Evolutionary conservation across 1,284 basidiomycete genomes (phyloP), one percentile per base, ranked within the genome.

Genomic region (Cystobasidium pallidum): DNA sequence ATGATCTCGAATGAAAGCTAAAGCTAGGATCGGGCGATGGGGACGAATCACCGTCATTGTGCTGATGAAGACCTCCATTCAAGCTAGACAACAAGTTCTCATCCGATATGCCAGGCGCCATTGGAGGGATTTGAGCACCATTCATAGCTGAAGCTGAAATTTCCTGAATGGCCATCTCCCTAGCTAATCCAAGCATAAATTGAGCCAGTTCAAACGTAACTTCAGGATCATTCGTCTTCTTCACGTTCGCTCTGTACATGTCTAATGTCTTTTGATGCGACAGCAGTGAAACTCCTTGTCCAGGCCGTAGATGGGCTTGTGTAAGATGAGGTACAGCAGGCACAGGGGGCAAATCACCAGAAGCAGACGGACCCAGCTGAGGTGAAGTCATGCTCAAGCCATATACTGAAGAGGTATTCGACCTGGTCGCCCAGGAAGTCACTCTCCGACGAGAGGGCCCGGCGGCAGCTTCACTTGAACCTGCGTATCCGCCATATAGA

Each of bases 131-230:
- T 26, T n/a, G 19, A 24, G 6, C 10, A 70, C 17, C 57, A 24
- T 34, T 43, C 55, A 26, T 1, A 61, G 54, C 28, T 24, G 32
- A 2, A 61, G 54, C 28, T 24, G 28, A 34, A 21, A 57, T 49
- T 19, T 73, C 74, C 24, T 58, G 52, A 39, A 36, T 61, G 32
- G 74, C 75, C 66, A 62, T 51, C 26, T 80, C 79, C 73, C 78
- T 81, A 58, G 78, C 77, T 41, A 94, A 92, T 80, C 98, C 96
- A 78, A 99, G 90, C 91, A 97, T 94, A 84, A 99, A 98, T 17
- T 95, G 92, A 64, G 94, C 92, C 78, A 99, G 95, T 82, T 99
- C 95, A 83, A 95, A 99, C 80, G 95, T 95, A 73, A 97, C 85
- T 80, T 96, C 92, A 0, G 95, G 94, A 81, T 99, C 94, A 83